Conservation (phyloP, 116 monocot genomes). For the Cymodocea nodosa region DNA sequence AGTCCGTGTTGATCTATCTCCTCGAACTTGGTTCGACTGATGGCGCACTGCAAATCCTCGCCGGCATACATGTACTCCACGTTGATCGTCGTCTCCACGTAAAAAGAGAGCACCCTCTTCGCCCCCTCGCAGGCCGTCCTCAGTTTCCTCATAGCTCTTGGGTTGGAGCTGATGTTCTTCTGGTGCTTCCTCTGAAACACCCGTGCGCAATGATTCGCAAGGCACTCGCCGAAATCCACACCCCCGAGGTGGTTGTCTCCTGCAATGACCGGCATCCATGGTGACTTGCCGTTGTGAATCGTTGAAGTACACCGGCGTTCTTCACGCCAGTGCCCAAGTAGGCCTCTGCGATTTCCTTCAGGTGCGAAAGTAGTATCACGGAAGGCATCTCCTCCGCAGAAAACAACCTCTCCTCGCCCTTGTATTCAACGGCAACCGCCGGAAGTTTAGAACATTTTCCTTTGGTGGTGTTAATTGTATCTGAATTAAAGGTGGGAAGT, state of each 20-base stretch:
- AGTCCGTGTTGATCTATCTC: slow-evolving; percentile 1
- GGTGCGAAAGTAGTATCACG: neutral
- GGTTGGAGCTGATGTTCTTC: slow-evolving; percentile 43
- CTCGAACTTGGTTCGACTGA: neutral
- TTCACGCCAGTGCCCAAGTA: slow-evolving; percentile 3
- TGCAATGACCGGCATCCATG: slow-evolving; percentile 25
- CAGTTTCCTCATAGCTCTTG: slow-evolving; percentile 37
- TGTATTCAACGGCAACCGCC: neutral
- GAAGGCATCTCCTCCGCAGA: neutral
- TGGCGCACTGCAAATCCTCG: slow-evolving; percentile 13
- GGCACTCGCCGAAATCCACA: neutral
- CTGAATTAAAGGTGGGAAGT: no score
- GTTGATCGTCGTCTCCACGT: slow-evolving; percentile 29
- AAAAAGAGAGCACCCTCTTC: slow-evolving; percentile 38
- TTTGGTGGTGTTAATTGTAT: neutral
- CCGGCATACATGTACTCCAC: slow-evolving; percentile 38
- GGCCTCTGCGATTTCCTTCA: neutral
- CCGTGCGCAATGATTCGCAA: slow-evolving; percentile 41
- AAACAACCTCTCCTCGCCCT: neutral
- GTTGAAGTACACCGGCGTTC: slow-evolving; percentile 57
- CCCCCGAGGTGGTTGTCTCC: neutral
- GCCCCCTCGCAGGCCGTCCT: slow-evolving; percentile 37
- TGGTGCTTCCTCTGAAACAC: slow-evolving; percentile 43
- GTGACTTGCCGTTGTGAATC: slow-evolving; percentile 50
- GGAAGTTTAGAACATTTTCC: neutral